A percentile compares a stretch with the other conserved stretches of the same genome.
Evolutionary conservation across 2,329 filamentous ascomycete genomes (phyloP).

Genomic region (Aaosphaeria arxii): DNA sequence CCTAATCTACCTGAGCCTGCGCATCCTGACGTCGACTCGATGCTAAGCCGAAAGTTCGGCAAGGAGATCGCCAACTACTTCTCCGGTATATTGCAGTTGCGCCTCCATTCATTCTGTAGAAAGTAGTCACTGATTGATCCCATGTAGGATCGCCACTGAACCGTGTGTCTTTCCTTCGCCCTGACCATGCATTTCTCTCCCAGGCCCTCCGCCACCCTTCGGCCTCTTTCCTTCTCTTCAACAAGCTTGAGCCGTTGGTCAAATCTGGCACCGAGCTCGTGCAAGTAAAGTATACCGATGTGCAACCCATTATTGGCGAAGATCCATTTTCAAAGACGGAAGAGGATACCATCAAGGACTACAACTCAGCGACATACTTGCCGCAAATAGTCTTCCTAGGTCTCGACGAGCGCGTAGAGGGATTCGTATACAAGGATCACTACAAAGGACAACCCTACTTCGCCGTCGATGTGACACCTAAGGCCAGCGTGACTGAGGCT

Average conservation of each 20-base stretch:
- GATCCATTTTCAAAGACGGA: conserved; percentile 71
- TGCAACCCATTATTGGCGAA: conserved; percentile 66
- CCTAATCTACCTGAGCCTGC: conserved; percentile 57
- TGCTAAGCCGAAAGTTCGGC: conserved; percentile 75
- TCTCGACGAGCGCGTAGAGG: conserved; percentile 64
- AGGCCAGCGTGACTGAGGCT: conserved; percentile 59
- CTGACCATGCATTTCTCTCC: conserved; percentile 67
- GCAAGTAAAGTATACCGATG: conserved; percentile 66
- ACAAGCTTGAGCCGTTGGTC: conserved; percentile 73
- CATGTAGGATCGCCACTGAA: conserved; percentile 66
- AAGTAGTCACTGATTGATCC: not conserved
- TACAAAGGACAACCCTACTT: conserved; percentile 84
- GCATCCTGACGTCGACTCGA: conserved; percentile 60
- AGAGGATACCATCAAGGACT: conserved; percentile 68
- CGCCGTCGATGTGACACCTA: conserved; percentile 81
- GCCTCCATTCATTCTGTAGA: not conserved
- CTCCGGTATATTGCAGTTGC: conserved; percentile 43
- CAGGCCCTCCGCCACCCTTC: conserved; percentile 64
- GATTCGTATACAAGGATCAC: conserved; percentile 60
- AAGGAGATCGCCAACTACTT: conserved; percentile 83
- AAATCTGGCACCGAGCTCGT: conserved; percentile 61
- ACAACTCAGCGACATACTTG: conserved; percentile 65
- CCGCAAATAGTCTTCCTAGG: conserved; percentile 83
- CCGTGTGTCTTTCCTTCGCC: conserved; percentile 73
- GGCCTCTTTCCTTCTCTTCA: conserved; percentile 73